These are phyloP conservation scores for Drechslerella stenobrocha DNA, from an alignment of 2,329 filamentous ascomycete genomes.

Conservation along the genomic window DNA sequence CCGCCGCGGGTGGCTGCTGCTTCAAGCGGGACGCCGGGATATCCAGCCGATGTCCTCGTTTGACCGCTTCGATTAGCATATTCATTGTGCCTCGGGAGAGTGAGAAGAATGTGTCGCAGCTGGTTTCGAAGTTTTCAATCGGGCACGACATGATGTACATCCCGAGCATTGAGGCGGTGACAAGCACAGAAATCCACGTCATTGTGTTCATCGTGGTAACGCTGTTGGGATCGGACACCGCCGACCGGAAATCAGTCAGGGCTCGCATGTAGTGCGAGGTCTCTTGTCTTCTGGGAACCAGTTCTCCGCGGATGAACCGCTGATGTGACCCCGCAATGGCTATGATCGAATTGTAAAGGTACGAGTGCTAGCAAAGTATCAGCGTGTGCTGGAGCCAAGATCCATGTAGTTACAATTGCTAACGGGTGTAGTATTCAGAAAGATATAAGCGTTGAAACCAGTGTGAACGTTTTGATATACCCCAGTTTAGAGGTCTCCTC, in stretches of 20 bases:
- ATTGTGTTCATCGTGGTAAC: constrained; percentile 2
- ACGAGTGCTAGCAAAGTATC: constrained; percentile 12
- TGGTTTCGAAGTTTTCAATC: constrained; percentile 20
- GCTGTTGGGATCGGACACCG: constrained; percentile 9
- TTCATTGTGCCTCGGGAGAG: constrained; percentile 24
- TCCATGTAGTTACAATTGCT: too few species aligned
- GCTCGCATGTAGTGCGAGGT: constrained; percentile 28
- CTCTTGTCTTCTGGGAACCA: constrained; percentile 14
- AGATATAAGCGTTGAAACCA: too few species aligned
- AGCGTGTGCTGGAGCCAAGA: too few species aligned
- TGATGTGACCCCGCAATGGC: constrained; percentile 27
- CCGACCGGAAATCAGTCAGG: constrained; percentile 16
- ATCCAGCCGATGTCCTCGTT: not conserved
- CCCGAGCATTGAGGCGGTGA: constrained; percentile 20
- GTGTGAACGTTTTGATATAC: too few species aligned
- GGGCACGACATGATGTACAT: constrained; percentile 41
- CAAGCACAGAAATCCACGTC: constrained; percentile 18
- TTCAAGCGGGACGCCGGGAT: constrained; percentile 3
- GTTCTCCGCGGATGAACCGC: constrained; percentile 12
- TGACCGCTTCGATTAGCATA: constrained; percentile 25
- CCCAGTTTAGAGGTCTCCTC: too few species aligned
- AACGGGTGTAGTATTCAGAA: too few species aligned
- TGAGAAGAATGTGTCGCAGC: constrained; percentile 36
- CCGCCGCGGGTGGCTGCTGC: not conserved
- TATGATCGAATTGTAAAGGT: constrained; percentile 25